Base-by-base conservation (phyloP, 495 filamentous ascomycete species). In the Aspergillus wentii region DNA sequence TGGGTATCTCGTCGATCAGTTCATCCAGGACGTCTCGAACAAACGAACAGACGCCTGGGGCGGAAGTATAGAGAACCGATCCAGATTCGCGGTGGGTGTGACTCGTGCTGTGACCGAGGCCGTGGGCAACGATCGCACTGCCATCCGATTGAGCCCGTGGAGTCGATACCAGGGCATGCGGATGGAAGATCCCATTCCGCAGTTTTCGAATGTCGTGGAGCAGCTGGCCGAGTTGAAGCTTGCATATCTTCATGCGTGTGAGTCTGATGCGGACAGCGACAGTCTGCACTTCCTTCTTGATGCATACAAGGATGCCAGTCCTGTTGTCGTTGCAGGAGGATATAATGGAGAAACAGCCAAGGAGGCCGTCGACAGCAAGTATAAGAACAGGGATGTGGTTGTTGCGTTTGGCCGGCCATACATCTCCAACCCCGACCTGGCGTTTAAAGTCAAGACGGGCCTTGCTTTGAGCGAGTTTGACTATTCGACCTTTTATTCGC, bases 1-100 rank as follows among this genome's bases (percentile, higher is more conserved):
- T 47, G 84, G 83, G 4, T 88, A 85, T 42, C 61, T 89, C 16
- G 59, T 86, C 27, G 80, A 89, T 46, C 85, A 89, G 52, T 89
- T 89, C 59, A 59, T 66, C 3, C 81, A 84, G 51, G 76, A 79
- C 42, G 61, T 48, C 17, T 56, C 47, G 36, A 89, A 89, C 57
- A 49, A 72, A 49, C 72, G 85, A 4, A 78, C 68, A 3, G 85
- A 89, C 51, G 28, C 40, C 14, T 89, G 78, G 58, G 85, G 85
- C 16, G 83, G 85, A 6, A 80, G 66, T 46, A 53, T 85, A 19
- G 78, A 79, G 57, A 85, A 83, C 39, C 68, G 85, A 16, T 61
- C 74, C 3, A 70, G 79, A 9, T 80, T 88, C 37, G 66, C 56
- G 4, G 35, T 84, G 8, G 82, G 84, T 52, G 74, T 83, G 6